Base-by-base conservation (phyloP, 257 asterid species). In the Solanum stenotomum region DNA sequence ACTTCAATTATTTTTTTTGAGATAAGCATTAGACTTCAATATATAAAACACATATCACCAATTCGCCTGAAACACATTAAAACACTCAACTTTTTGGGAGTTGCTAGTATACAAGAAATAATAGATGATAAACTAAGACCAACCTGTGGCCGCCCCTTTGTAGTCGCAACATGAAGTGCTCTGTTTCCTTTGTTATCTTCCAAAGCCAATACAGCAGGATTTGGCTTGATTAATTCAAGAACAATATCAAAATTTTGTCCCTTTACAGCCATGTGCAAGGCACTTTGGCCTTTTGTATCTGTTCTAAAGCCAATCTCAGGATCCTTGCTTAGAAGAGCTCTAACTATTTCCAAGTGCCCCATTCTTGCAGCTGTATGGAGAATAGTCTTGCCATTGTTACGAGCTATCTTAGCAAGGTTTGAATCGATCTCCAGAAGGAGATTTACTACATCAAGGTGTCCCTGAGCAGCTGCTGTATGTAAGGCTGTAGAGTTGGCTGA, bases 401-500 rank as follows among this genome's bases (percentile, higher is more conserved):
- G 94, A 83, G 98, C 98, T 70, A 96, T 97, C 92, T 95, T 95
- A 20, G 98, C 98, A 3, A 97, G 89, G 93, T 97, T 94, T 23
- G 95, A 89, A 88, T 94, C 98, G 42, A 92, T 93, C 82, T 95
- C 98, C 37, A 97, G 89, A 81, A 97, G 98, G 40, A 97, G 93
- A 90, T 96, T 93, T 14, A 96, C 99, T 2, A 95, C 94, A 5
- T 91, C 92, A 2, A 89, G 68, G 89, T 96, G 98, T 29, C 99
- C 99, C 88, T 96, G 99, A 87, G 98, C 98, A 86, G 98, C 99
- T 52, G 99, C 99, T 37, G 99, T 97, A 87, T 97, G 99, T 68
- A 97, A 91, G 68, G 99, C 96, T 2, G 99, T 97, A 3, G 98
- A 94, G 89, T 97, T 97, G 77, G 95, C 88, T 23, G 94, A 87